These are phyloP conservation scores for Gonapodya prolifera DNA, from an alignment of 192 early-diverging fungal genomes.

Conservation along the genomic window DNA sequence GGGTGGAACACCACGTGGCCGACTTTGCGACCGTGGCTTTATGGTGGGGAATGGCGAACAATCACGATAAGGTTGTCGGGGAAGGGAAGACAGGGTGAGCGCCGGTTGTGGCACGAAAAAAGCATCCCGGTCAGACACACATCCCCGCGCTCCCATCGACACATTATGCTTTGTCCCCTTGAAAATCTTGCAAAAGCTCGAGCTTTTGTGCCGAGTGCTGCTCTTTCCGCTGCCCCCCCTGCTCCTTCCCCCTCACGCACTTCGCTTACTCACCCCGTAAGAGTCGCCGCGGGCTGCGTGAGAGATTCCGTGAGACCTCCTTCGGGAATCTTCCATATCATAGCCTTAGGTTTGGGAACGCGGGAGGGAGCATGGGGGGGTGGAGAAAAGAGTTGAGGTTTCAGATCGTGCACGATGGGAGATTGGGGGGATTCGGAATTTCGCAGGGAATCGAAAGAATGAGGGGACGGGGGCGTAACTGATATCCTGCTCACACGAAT, in stretches of 20 bases:
- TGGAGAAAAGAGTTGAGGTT: not conserved
- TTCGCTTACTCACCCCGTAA: conserved; percentile 70
- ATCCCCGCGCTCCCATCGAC: not conserved
- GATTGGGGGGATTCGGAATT: no score
- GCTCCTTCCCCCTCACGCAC: conserved; percentile 7
- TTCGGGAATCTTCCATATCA: conserved; percentile 91
- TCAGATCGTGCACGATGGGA: no score
- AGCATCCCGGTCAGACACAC: not conserved
- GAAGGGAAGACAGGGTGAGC: not conserved
- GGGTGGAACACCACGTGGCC: conserved; percentile 99
- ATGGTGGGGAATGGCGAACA: not conserved
- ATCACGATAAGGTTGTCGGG: not conserved
- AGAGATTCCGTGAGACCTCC: conserved; percentile 58
- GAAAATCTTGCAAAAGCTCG: not conserved
- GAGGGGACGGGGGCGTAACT: not conserved
- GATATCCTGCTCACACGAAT: conserved; percentile 10
- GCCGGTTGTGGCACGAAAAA: not conserved
- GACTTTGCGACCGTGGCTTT: conserved; percentile 47
- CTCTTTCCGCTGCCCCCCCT: not conserved
- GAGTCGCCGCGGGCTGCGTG: conserved; percentile 61
- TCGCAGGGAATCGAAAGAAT: conserved; percentile 24
- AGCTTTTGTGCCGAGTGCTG: not conserved
- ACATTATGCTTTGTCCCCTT: not conserved
- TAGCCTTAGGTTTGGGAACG: conserved; percentile 38
- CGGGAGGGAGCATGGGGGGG: not conserved